A percentile compares a stretch with the other conserved stretches of the same genome.
phyloP scores from a whole-genome alignment of 257 asterid species.

The Thymus quinquecostatus region DNA sequence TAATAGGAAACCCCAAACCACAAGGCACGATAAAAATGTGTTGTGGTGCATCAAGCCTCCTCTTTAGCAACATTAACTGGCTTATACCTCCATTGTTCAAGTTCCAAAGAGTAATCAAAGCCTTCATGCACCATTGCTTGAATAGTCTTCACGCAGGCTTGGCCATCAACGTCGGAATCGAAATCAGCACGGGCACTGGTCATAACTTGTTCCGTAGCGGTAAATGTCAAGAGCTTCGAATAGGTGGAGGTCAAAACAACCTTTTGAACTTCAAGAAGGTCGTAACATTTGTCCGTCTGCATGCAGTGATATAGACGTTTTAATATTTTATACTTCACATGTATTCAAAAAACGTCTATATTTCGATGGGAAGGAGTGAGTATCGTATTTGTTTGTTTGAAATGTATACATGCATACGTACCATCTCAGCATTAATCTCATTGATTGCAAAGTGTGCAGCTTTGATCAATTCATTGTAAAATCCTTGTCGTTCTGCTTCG shows the following conservation, averaged over 20 bases:
- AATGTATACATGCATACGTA: neutral
- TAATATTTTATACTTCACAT: no score
- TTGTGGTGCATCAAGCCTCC: neutral
- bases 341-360: no score
- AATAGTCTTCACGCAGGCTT: neutral
- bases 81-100: slow-evolving; percentile 22
- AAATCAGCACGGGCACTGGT: no score
- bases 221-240: slow-evolving; percentile 22
- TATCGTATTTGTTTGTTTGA: no score
- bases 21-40: no score
- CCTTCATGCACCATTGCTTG: slow-evolving; percentile 26
- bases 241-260: slow-evolving; percentile 12
- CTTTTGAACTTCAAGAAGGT: neutral
- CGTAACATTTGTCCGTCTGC: neutral
- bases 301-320: no score
- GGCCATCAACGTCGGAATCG: neutral
- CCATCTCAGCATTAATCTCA: slow-evolving; percentile 19
- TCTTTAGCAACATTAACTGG: neutral
- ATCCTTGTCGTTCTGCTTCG: neutral
- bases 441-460: slow-evolving; percentile 8
- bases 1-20: neutral
- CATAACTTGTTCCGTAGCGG: neutral
- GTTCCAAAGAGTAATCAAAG: slow-evolving; percentile 19
- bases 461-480: slow-evolving; percentile 6
- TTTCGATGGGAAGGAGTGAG: no score